Conservation (phyloP, 306 rosid genomes). For the Ziziphus jujuba region DNA sequence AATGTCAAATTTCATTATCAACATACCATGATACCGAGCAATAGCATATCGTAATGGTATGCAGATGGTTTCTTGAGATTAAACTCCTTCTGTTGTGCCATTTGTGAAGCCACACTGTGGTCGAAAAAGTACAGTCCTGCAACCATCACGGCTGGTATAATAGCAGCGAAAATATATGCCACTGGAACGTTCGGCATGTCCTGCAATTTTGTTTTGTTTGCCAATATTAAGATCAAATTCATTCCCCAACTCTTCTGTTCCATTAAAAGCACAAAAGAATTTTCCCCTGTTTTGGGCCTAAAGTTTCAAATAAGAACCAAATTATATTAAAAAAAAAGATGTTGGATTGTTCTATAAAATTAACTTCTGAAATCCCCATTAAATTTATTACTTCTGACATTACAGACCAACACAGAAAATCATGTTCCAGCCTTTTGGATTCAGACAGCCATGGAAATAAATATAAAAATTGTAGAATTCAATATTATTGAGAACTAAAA, state of each 20-base stretch:
- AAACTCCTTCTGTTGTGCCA: constrained; percentile 91
- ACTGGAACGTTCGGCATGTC: constrained; percentile 69
- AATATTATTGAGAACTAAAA: neutral
- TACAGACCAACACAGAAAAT: no score
- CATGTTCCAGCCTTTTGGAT: no score
- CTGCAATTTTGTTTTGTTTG: constrained; percentile 30
- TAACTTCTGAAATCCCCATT: no score
- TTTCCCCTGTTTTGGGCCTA: no score
- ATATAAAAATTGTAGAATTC: no score
- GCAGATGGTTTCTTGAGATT: constrained; percentile 88
- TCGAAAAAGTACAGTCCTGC: constrained; percentile 90
- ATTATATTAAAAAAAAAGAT: no score
- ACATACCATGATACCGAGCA: constrained; percentile 72
- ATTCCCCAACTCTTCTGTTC: no score
- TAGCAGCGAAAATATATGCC: constrained; percentile 60
- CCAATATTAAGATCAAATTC: neutral
- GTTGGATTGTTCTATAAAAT: no score
- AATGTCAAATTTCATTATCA: neutral
- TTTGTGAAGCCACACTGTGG: constrained; percentile 80
- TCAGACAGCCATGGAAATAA: no score
- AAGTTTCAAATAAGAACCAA: no score
- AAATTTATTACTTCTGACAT: no score
- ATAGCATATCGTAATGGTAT: constrained; percentile 74
- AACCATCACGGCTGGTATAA: constrained; percentile 75
- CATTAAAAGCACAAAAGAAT: no score